A percentile compares a stretch with the other conserved stretches of the same genome.
Conservation (phyloP, 306 rosid genomes). For the Trifolium repens region DNA sequence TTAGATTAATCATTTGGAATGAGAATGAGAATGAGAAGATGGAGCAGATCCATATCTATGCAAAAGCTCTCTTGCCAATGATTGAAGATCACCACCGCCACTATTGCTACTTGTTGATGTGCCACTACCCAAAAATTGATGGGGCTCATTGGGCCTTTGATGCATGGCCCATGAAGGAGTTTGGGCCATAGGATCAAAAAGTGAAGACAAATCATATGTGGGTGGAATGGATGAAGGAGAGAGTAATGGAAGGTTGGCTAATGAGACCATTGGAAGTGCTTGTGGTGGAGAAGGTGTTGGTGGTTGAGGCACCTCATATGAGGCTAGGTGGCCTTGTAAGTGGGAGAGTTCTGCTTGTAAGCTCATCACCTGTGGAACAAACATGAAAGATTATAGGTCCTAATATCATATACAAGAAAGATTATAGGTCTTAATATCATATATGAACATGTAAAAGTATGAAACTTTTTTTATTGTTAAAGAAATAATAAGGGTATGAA, state of each 20-base stretch:
- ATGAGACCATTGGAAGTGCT: constrained; percentile 48
- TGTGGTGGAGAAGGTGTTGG: constrained; percentile 56
- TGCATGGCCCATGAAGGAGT: constrained; percentile 70
- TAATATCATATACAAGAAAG: background rate
- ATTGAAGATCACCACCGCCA: constrained; percentile 67
- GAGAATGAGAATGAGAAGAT: constrained; percentile 51
- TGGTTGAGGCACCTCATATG: constrained; percentile 74
- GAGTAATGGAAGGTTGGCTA: constrained; percentile 60
- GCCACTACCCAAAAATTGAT: constrained; percentile 52
- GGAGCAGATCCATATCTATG: constrained; percentile 59
- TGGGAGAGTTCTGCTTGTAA: constrained; percentile 90
- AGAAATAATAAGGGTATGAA: too few species aligned
- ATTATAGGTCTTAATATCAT: background rate
- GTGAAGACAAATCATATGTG: constrained; percentile 76
- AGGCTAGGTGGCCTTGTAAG: constrained; percentile 79
- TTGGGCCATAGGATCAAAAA: constrained; percentile 81
- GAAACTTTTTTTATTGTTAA: background rate
- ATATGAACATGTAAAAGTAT: background rate
- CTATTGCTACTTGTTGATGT: constrained; percentile 21
- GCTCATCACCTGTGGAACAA: constrained; percentile 63
- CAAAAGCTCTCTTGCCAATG: constrained; percentile 74
- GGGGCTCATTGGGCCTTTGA: constrained; percentile 57
- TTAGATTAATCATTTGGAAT: constrained; percentile 56
- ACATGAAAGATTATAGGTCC: background rate
- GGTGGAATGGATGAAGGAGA: constrained; percentile 49